Percentiles rank a stretch among this genome's conserved stretches.
These are phyloP conservation scores for Boletus reticulatus DNA, from an alignment of 768 basidiomycete genomes.

Conservation along the genomic window DNA sequence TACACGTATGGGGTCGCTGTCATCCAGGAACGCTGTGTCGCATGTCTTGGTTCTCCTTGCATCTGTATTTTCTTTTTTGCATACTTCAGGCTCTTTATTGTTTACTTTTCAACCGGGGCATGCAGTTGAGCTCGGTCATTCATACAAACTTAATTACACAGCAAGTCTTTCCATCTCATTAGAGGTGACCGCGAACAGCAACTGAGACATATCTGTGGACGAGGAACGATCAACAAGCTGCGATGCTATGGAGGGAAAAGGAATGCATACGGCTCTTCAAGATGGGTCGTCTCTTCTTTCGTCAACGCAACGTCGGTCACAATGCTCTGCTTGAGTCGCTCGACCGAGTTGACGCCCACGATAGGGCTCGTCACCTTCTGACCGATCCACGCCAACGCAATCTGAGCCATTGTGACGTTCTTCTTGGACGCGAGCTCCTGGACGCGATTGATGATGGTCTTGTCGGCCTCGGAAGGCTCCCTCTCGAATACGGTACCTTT, in stretches of 20 bases:
- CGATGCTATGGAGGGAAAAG: too few relatives aligned
- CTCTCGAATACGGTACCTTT: conserved; percentile 22
- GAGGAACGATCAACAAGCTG: too few relatives aligned
- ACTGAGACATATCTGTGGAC: too few relatives aligned
- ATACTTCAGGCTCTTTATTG: conserved; percentile 2
- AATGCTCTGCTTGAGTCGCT: conserved; percentile 32
- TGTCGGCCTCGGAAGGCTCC: conserved; percentile 27
- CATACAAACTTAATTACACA: background rate
- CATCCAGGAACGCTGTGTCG: background rate
- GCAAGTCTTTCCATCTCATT: background rate
- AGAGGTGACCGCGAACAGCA: conserved; percentile 16
- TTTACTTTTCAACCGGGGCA: background rate
- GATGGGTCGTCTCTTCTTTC: conserved; percentile 28
- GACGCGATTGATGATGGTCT: conserved; percentile 38
- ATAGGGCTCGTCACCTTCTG: conserved; percentile 45
- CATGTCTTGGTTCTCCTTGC: background rate
- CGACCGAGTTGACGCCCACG: conserved; percentile 37
- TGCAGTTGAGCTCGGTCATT: background rate
- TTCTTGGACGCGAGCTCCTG: conserved; percentile 40
- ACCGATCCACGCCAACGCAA: conserved; percentile 43
- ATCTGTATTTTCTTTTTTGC: conserved; percentile 11
- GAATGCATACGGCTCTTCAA: conserved; percentile 27
- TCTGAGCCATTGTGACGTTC: conserved; percentile 41
- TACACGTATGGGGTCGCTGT: too few relatives aligned
- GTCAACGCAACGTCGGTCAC: conserved; percentile 24